Evolutionary conservation across 208 protist species (phyloP), one percentile per base, ranked within the genome.

Genomic region (Trypanosoma platydactyli): DNA sequence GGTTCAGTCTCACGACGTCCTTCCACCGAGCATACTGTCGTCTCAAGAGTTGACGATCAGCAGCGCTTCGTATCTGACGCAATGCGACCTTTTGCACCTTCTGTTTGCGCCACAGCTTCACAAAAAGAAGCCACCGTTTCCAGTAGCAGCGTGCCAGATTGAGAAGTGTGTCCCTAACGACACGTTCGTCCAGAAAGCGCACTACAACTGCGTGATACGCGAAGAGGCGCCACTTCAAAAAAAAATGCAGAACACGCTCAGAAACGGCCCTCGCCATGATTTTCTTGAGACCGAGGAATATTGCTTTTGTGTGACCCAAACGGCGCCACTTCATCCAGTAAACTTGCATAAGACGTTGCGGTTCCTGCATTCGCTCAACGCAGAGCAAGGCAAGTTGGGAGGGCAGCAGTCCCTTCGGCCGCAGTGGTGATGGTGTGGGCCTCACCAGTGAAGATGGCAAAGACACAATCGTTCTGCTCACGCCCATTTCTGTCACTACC

Each of bases 201-300:
- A 55, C 24, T 12, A 22, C 41, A 42, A 29, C 42, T 2, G 11
- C 29, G 44, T 53, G 52, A 68, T 29, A 33, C 11, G 64, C 53
- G 24, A 68, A 68, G 4, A 68, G 35, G 48, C 50, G 51, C 64
- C 64, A 68, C 16, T 61, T 61, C 29, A 61, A 68, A 24, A 68
- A 68, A 0, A 58, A 35, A 11, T 25, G 3, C 9, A 56, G 40
- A 3, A 22, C 1, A 50, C 13, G 42, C 12, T 29, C 25, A 0
- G 20, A 44, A 38, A 38, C 22, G 25, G 61, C 48, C 41, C 24
- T 48, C 15, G 1, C 12, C 27, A 5, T 27, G 24, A 58, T 66
- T 35, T 24, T 38, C 16, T 66, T 2, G 48, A 66, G 50, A 20
- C 11, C 3, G 9, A 50, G 3, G 13, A 66, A 40, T 45, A 58